These are phyloP conservation scores for Neocucurbitaria cava DNA, from an alignment of 2,329 filamentous ascomycete species.

Conservation along the genomic window DNA sequence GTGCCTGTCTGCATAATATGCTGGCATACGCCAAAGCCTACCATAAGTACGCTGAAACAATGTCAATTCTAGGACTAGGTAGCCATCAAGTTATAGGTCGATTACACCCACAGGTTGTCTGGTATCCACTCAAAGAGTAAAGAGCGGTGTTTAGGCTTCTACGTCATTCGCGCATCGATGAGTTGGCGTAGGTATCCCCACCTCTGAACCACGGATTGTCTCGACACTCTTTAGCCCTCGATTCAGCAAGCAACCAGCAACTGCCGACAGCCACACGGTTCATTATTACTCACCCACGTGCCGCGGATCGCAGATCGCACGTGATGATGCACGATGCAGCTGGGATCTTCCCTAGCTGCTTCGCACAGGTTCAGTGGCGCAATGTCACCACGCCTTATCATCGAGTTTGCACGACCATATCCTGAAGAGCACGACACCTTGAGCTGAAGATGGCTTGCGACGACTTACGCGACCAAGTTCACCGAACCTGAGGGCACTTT, in stretches of 20 bases:
- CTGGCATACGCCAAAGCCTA: constrained; percentile 11
- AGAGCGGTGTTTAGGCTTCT: constrained; percentile 1
- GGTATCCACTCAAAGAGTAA: neutral
- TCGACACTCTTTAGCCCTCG: neutral
- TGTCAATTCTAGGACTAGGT: constrained; percentile 14
- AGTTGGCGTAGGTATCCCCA: constrained; percentile 17
- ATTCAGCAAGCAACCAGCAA: constrained; percentile 1
- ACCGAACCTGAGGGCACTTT: constrained; percentile 9
- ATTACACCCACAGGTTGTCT: neutral
- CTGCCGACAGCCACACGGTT: neutral
- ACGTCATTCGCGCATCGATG: constrained; percentile 10
- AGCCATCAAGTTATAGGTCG: neutral
- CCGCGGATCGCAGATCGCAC: constrained; percentile 23
- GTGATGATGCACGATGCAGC: constrained; percentile 34
- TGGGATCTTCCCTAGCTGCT: constrained; percentile 21
- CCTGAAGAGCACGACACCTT: constrained; percentile 1
- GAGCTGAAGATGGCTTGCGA: constrained; percentile 7
- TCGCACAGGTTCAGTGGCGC: constrained; percentile 18
- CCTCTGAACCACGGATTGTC: constrained; percentile 13
- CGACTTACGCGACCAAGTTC: constrained; percentile 14
- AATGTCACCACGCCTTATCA: constrained; percentile 19
- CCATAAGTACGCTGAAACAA: constrained; percentile 13
- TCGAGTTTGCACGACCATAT: constrained; percentile 4
- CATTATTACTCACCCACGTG: neutral
- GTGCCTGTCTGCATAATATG: constrained; percentile 9